Evolutionary conservation across 1,139 yeast genomes (phyloP), one percentile per base, ranked within the genome.

Genomic region (Protomyces macrosporus): DNA sequence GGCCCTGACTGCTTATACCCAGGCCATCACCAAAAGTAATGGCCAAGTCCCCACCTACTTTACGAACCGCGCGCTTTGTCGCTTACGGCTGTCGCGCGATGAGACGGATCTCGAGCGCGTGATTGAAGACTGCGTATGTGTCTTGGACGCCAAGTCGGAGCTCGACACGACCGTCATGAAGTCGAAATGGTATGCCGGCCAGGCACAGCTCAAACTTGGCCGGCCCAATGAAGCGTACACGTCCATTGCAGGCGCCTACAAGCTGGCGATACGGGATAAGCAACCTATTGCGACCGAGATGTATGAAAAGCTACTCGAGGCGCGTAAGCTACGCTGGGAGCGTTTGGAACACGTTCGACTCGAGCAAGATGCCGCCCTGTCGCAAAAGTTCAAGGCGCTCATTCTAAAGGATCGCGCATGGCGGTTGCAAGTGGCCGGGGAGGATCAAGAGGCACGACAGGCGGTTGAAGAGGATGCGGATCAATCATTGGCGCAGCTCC

Each of bases 231-330:
- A 69, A 51, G 79, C 78, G 0, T 71, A 76, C 63, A 65, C 69
- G 5, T 70, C 74, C 53, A 64, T 77, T 35, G 66, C 67, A 9
- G 70, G 66, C 16, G 79, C 78, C 0, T 78, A 78, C 66, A 69
- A 71, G 5, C 55, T 70, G 37, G 74, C 77, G 5, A 61, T 75
- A 9, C 53, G 61, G 36, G 66, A 68, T 30, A 64, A 67, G 33
- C 71, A 75, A 6, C 70, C 74, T 3, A 72, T 75, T 0, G 65
- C 74, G 5, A 67, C 71, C 10, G 66, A 73, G 60, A 69, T 75
- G 69, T 53, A 70, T 69, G 71, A 72, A 60, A 66, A 71, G 48
- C 58, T 74, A 62, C 65, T 77, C 65, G 70, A 70, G 61, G 69
- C 75, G 50, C 73, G 76, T 23, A 68, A 74, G 42, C 63, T 63